These are phyloP conservation scores for Suillus ampliporus DNA, from an alignment of 768 basidiomycete species.

Conservation along the genomic window DNA sequence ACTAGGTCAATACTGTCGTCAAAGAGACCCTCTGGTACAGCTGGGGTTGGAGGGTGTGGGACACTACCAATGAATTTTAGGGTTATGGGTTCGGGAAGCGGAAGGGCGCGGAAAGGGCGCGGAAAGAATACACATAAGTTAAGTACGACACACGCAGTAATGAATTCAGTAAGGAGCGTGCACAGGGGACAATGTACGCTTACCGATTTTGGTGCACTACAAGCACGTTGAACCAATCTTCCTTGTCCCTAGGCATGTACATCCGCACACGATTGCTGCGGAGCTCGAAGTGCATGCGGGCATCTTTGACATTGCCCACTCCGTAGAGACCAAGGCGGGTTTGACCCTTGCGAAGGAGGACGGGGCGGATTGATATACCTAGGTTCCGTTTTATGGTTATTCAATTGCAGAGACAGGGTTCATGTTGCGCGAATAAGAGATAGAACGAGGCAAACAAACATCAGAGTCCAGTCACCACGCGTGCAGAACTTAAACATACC, in stretches of 20 bases:
- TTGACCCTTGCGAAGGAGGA: constrained; percentile 88
- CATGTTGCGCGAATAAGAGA: background rate
- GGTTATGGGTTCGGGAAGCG: background rate
- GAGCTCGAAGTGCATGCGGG: constrained; percentile 95
- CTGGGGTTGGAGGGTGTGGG: constrained; percentile 92
- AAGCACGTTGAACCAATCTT: constrained; percentile 94
- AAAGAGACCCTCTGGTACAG: constrained; percentile 95
- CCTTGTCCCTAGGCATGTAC: constrained; percentile 92
- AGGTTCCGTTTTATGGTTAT: constrained; percentile 50
- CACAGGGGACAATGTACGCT: background rate
- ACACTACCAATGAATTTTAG: constrained; percentile 60
- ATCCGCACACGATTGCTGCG: constrained; percentile 92
- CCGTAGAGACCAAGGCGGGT: constrained; percentile 93
- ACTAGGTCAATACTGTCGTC: constrained; percentile 94
- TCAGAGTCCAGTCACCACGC: background rate
- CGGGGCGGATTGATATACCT: constrained; percentile 87
- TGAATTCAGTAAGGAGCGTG: background rate
- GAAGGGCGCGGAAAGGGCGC: background rate
- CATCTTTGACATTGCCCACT: constrained; percentile 95
- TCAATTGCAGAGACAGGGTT: background rate
- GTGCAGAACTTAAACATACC: background rate
- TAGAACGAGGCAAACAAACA: background rate
- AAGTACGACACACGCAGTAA: too few relatives aligned
- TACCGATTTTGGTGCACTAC: constrained; percentile 97
- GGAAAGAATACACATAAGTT: background rate